Evolutionary conservation across 225 moss, liverwort and hornwort genomes (phyloP), one percentile per base, ranked within the genome.

Genomic region (Thuidium tamariscinum): DNA sequence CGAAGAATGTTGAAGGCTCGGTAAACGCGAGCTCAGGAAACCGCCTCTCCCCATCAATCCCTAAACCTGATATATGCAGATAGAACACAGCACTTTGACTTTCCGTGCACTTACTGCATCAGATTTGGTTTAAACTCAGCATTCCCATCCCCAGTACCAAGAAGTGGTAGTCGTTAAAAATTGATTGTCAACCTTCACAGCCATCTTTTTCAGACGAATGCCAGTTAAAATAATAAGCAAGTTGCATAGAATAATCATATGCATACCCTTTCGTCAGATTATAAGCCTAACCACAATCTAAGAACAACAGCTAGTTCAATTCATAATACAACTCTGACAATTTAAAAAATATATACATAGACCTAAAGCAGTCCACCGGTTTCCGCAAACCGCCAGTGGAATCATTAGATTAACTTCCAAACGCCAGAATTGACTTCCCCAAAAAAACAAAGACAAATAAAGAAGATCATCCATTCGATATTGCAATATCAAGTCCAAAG

Each of bases 11-110:
- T 9, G 46, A 57, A 82, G 82, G 29, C 87, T 82, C 81, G 15
- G 65, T 56, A 26, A 74, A 74, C 87, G 46, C 74, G 19, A 62
- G 65, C 74, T 87, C 82, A 54, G 87, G 39, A 76, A 67, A 48
- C 49, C 30, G 87, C 87, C 87, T 87, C 59, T 59, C 87, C 25
- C 76, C 87, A 30, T 82, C 82, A 48, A 87, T 82, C 68, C 87
- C 76, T 87, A 77, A 59, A 82, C 76, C 87, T 87, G 82, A 77
- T 30, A 79, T 68, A 60, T 60, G 79, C 70, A 86, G 48, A 70
- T 79, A 82, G 44, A 87, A 82, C 82, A 67, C 23, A 86, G 82
- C 76, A 82, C 67, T 74, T 44, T 41, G 63, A 64, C 74, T 72
- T 86, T 54, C 64, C 73, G 74, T 36, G 70, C 51, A 51, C 61